Evolutionary conservation across 2,329 filamentous ascomycete genomes (phyloP).

Genomic region (Torrubiella hemipterigena): DNA sequence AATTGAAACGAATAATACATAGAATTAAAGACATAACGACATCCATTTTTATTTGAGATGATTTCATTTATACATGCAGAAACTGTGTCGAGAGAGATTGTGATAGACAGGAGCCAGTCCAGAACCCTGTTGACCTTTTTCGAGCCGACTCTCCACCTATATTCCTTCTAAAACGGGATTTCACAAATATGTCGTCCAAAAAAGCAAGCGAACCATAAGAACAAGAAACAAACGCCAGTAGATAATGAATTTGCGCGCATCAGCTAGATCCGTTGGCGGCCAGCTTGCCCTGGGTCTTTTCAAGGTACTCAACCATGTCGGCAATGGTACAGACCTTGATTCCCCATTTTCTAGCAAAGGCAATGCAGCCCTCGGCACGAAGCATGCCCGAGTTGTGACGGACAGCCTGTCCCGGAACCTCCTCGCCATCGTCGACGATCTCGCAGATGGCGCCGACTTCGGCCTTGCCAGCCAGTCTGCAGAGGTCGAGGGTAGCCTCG

Average conservation of each 20-base stretch:
- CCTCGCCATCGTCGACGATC: conserved; percentile 74
- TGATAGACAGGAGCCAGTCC: no score
- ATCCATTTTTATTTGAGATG: no score
- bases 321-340: conserved; percentile 94
- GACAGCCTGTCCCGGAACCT: conserved; percentile 55
- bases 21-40: no score
- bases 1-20: conserved; percentile 2
- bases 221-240: not conserved
- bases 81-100: no score
- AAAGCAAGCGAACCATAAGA: not conserved
- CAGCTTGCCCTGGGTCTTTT: conserved; percentile 58
- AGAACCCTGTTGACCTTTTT: no score
- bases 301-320: conserved; percentile 69
- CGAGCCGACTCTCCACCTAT: no score
- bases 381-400: conserved; percentile 72
- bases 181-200: no score
- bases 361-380: conserved; percentile 74
- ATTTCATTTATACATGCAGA: no score
- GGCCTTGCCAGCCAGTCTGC: conserved; percentile 66
- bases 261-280: conserved; percentile 26
- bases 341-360: conserved; percentile 79
- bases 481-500: conserved; percentile 87
- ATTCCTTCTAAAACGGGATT: not conserved
- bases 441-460: conserved; percentile 80
- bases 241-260: not conserved